Evolutionary conservation across 1,139 yeast genomes (phyloP).

Genomic region (Geotrichum klebahnii): DNA sequence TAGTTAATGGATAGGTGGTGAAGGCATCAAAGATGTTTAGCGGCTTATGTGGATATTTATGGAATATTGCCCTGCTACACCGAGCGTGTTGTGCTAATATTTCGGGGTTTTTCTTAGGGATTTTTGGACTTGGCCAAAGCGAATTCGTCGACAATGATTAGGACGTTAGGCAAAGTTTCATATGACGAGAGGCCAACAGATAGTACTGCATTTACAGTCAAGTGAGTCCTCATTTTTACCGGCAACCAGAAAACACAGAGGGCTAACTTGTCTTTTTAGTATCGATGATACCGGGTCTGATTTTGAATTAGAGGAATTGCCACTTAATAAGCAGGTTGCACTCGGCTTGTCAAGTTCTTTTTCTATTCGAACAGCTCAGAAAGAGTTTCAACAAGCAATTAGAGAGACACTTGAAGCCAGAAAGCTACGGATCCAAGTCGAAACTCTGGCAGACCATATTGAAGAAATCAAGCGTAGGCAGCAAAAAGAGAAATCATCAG

Average conservation of each 20-base stretch:
- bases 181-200: constrained; percentile 19
- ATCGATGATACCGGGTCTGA: background rate
- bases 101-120: constrained; percentile 3
- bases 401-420: constrained; percentile 5
- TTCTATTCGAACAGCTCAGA: constrained; percentile 14
- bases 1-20: background rate
- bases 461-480: background rate
- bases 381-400: constrained; percentile 11
- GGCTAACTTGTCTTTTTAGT: background rate
- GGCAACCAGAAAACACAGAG: too few species aligned
- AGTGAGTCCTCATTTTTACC: constrained; percentile 3
- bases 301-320: background rate
- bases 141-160: constrained; percentile 12
- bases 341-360: constrained; percentile 13
- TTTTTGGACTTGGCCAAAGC: constrained; percentile 19
- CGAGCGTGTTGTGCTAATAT: constrained; percentile 1
- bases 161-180: constrained; percentile 1
- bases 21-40: background rate
- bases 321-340: background rate
- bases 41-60: too few species aligned
- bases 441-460: constrained; percentile 2
- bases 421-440: constrained; percentile 4
- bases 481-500: too few species aligned
- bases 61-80: background rate
- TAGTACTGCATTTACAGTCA: constrained; percentile 10